These are phyloP conservation scores for Piper betle DNA, from an alignment of 164 flowering plant species.

Conservation along the genomic window DNA sequence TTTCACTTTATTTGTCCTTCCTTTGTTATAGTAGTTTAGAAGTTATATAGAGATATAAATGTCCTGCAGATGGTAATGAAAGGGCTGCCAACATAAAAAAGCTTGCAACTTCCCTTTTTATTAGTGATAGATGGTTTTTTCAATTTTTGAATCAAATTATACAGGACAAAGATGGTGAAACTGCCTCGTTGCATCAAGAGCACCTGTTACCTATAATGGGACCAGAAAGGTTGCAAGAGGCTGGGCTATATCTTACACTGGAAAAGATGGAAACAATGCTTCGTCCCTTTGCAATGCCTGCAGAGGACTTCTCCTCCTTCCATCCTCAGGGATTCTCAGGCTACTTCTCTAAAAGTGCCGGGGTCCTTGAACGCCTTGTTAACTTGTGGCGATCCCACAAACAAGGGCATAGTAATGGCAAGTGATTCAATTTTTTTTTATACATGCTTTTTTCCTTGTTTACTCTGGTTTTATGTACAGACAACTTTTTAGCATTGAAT, in stretches of 20 bases:
- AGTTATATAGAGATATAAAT: neutral
- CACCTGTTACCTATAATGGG: constrained; percentile 96
- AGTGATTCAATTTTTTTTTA: constrained; percentile 9
- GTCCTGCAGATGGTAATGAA: too few species aligned
- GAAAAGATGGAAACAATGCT: constrained; percentile 85
- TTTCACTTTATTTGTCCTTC: neutral
- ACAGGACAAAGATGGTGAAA: constrained; percentile 63
- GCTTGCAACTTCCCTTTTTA: neutral
- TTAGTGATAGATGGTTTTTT: neutral
- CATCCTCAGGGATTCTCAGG: constrained; percentile 78
- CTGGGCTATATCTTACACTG: constrained; percentile 70
- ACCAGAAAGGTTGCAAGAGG: constrained; percentile 95
- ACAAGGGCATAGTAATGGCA: constrained; percentile 40
- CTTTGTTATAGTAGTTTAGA: neutral
- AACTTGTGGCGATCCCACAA: constrained; percentile 92
- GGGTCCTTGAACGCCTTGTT: constrained; percentile 82
- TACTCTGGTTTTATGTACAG: neutral
- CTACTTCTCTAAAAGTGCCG: constrained; percentile 82
- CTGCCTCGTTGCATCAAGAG: constrained; percentile 74
- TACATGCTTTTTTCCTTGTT: too few species aligned
- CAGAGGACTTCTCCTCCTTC: constrained; percentile 76
- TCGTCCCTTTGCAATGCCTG: constrained; percentile 95
- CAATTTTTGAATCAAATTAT: neutral
- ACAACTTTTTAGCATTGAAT: too few species aligned
- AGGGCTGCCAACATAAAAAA: neutral